Base-by-base conservation (phyloP, 257 asterid species). In the Linderniella brevidens region DNA sequence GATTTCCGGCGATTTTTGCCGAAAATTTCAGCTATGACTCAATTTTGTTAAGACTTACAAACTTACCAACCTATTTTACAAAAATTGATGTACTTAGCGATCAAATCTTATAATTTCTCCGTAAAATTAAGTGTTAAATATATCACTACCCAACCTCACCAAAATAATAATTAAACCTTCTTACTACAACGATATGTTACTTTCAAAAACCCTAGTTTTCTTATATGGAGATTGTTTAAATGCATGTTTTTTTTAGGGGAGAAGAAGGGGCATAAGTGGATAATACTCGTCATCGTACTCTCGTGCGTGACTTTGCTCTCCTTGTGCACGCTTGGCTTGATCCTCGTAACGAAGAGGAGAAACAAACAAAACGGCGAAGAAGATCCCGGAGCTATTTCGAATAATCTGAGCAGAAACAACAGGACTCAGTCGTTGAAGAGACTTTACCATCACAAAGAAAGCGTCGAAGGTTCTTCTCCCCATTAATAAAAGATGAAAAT, bases 381-480 rank as follows among this genome's bases (percentile, higher is more conserved):
- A 49, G 61, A 73, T 55, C 70, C 72, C 5, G 68, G 55, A 55
- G 58, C 60, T 13, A 37, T 68, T 8, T 64, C 75, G 43, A 85
- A 69, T 59, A 58, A 41, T 49, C 52, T 68, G 10, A 61, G 71
- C 48, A 25, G 32, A 25, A 36, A 57, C 19, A 36, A 57, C 19
- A 62, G 55, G 51, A 48, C 74, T 35, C 64, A 41, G 51, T 73
- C 88, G 45, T 16, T 49, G 56, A 69, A 68, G 55, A 79, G 46
- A 64, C 71, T 65, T 38, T 59, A 54, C 69, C 43, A 50, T 17
- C 47, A 37, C 29, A 69, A 37, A 36, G 72, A 67, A 37, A 58
- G 52, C 8, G 59, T 64, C 53, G 64, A 75, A 77, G 93, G 95
- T 85, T 20, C 57, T 40, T n/a, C n/a, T n/a, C n/a, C n/a, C n/a